phyloP scores from a whole-genome alignment of 352 stramenopile genomes.

The Phytophthora tentaculata region DNA sequence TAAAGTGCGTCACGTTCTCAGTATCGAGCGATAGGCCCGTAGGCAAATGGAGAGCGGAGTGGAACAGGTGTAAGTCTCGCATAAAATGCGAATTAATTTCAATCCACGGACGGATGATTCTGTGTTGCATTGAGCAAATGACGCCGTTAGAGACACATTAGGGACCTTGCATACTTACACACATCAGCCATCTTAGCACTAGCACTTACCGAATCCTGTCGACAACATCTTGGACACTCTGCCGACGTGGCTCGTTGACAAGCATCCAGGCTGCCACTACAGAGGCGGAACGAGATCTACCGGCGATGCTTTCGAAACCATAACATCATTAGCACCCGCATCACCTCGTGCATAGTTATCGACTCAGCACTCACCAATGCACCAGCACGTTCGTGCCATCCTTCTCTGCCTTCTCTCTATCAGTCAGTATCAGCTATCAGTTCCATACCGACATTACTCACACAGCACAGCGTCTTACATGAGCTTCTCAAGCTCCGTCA shows the following conservation, averaged over 20 bases:
- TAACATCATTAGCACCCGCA: not conserved
- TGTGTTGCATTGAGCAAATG: constrained; percentile 18
- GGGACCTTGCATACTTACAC: too few species aligned
- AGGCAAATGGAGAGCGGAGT: constrained; percentile 20
- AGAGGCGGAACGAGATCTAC: constrained; percentile 65
- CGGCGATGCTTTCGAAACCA: constrained; percentile 57
- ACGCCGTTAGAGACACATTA: constrained; percentile 1
- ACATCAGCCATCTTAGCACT: not conserved
- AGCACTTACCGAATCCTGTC: constrained; percentile 52
- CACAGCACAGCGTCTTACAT: constrained; percentile 32
- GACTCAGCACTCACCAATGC: constrained; percentile 54
- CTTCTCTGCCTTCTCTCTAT: constrained; percentile 39
- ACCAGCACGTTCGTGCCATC: constrained; percentile 64
- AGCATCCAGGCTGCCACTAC: constrained; percentile 66
- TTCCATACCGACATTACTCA: not conserved
- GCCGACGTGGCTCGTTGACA: constrained; percentile 18
- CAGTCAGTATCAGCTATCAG: not conserved
- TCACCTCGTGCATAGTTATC: not conserved
- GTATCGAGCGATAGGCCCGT: constrained; percentile 3
- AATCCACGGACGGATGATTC: constrained; percentile 71
- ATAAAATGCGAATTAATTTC: constrained; percentile 70
- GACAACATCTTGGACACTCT: constrained; percentile 43
- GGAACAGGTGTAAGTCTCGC: constrained; percentile 53
- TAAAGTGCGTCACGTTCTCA: constrained; percentile 25
- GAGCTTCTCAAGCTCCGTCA: constrained; percentile 40